phyloP scores from a whole-genome alignment of 2,329 filamentous ascomycete species.

The Scedosporium minutisporum region DNA sequence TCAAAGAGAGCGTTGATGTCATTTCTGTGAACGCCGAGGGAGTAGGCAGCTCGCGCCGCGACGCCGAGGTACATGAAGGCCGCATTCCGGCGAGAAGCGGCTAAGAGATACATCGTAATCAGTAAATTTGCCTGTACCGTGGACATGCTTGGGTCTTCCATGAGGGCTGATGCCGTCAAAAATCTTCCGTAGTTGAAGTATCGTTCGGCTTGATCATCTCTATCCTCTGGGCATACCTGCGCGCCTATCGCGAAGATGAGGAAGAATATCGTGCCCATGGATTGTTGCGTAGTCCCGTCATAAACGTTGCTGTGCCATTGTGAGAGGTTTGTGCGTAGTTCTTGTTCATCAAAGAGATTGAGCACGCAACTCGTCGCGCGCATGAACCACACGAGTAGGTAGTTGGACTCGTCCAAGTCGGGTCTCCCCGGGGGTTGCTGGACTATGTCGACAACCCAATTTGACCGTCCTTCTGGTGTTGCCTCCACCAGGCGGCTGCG shows the following conservation, averaged over 20 bases:
- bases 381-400: slow-evolving; percentile 22
- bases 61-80: slow-evolving; percentile 28
- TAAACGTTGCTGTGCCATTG: slow-evolving; percentile 18
- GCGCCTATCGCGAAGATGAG: slow-evolving; percentile 22
- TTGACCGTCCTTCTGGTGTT: slow-evolving; percentile 17
- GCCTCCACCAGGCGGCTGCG: slow-evolving; percentile 23
- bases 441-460: slow-evolving; percentile 15
- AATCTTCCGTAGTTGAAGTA: slow-evolving; percentile 26
- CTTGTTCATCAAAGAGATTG: slow-evolving; percentile 20
- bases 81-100: slow-evolving; percentile 23
- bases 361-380: slow-evolving; percentile 18
- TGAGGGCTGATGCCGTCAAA: slow-evolving; percentile 20
- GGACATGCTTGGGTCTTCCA: slow-evolving; percentile 24
- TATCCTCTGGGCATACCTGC: slow-evolving; percentile 20
- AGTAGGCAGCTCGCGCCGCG: slow-evolving; percentile 26
- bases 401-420: slow-evolving; percentile 14
- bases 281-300: slow-evolving; percentile 1
- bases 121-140: slow-evolving; percentile 23
- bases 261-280: slow-evolving; percentile 14
- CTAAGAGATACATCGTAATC: slow-evolving; percentile 27
- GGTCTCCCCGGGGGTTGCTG: slow-evolving; percentile 12
- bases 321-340: slow-evolving; percentile 16
- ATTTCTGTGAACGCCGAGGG: slow-evolving; percentile 21
- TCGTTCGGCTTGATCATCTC: slow-evolving; percentile 21
- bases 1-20: slow-evolving; percentile 17